Percentiles rank a stretch among this genome's conserved stretches.
These are phyloP conservation scores for Rickenella mellea DNA, from an alignment of 768 basidiomycete genomes.

Conservation along the genomic window DNA sequence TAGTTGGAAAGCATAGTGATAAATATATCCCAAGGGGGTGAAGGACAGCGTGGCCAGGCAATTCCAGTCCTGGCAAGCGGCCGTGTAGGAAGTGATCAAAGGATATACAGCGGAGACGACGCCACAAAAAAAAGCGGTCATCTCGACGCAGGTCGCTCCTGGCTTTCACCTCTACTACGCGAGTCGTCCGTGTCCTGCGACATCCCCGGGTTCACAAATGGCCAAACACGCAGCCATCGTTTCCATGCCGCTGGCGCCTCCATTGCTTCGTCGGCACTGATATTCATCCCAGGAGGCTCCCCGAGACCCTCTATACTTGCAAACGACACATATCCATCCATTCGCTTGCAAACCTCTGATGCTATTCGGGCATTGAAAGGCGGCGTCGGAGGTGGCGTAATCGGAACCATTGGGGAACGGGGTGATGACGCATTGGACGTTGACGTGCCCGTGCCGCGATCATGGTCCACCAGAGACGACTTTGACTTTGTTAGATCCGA, in stretches of 20 bases:
- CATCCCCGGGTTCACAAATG: not conserved
- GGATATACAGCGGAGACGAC: too few species aligned
- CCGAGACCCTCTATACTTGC: constrained; percentile 60
- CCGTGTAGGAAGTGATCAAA: too few species aligned
- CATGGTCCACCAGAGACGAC: too few species aligned
- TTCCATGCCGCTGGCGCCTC: constrained; percentile 9
- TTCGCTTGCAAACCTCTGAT: constrained; percentile 42
- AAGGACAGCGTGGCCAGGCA: too few species aligned
- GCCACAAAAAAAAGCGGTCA: too few species aligned
- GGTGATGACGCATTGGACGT: not conserved
- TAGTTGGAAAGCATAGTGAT: too few species aligned
- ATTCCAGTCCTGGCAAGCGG: too few species aligned
- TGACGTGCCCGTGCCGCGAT: too few species aligned
- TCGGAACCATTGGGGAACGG: constrained; percentile 1
- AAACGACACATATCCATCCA: constrained; percentile 62
- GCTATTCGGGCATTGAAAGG: constrained; percentile 57
- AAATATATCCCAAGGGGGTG: too few species aligned
- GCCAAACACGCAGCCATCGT: constrained; percentile 10
- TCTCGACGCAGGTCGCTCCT: too few species aligned
- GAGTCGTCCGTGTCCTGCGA: too few species aligned
- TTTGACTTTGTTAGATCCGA: not conserved
- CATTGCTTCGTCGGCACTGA: constrained; percentile 18
- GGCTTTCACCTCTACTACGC: too few species aligned
- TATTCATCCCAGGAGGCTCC: constrained; percentile 40
- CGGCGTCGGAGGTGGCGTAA: constrained; percentile 20